Conservation (phyloP, 345 rosid genomes). For the Murraya paniculata region DNA sequence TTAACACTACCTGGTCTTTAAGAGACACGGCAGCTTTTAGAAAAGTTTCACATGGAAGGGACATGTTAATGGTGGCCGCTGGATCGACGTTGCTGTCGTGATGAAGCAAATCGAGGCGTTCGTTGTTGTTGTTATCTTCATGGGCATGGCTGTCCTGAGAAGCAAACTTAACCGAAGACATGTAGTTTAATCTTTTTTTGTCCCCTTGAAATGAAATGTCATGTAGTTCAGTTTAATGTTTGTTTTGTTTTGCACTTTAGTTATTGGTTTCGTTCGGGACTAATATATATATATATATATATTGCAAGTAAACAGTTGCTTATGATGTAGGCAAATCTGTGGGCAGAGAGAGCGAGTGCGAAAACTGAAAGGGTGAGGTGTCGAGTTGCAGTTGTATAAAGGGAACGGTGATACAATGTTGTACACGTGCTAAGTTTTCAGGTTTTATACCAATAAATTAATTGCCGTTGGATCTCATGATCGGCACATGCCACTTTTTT, state of each 20-base stretch:
- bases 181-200: background rate
- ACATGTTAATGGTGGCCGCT: constrained; percentile 21
- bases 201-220: background rate
- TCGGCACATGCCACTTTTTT: background rate
- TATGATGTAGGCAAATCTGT: background rate
- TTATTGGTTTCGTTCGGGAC: background rate
- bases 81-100: constrained; percentile 30
- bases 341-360: no score
- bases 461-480: background rate
- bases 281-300: background rate
- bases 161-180: constrained; percentile 43
- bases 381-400: background rate
- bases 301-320: background rate
- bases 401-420: background rate
- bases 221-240: background rate
- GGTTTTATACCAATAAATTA: background rate
- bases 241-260: background rate
- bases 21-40: constrained; percentile 69
- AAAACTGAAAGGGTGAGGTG: background rate
- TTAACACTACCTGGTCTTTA: constrained; percentile 50
- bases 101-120: constrained; percentile 31
- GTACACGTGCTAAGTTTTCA: background rate
- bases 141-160: constrained; percentile 30
- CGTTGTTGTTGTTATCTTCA: constrained; percentile 20
- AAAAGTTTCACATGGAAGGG: constrained; percentile 42